Percentiles rank a stretch among this genome's conserved stretches.
Conservation (phyloP, 306 rosid genomes). For the Malus domestica region DNA sequence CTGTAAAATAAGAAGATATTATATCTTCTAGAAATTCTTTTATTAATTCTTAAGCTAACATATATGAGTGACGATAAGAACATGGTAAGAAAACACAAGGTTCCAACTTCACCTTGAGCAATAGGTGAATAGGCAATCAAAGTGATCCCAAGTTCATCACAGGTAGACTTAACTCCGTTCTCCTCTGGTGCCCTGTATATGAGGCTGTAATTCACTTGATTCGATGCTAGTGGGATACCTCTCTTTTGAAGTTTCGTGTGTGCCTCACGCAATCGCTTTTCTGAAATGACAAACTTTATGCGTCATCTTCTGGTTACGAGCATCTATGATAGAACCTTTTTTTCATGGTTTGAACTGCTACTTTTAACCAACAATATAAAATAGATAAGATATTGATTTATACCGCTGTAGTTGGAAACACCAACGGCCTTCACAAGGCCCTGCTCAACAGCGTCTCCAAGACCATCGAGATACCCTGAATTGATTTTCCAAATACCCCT, state of each 20-base stretch:
- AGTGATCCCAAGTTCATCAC: conserved; percentile 90
- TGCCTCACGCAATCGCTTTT: conserved; percentile 69
- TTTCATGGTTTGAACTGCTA: not conserved
- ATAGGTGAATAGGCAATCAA: conserved; percentile 92
- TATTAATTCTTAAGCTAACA: not conserved
- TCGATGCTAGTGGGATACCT: conserved; percentile 88
- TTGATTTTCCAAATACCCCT: conserved; percentile 14
- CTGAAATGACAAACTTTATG: conserved; percentile 23
- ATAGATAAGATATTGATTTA: not conserved
- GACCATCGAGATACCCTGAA: conserved; percentile 85
- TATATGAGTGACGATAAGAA: not conserved
- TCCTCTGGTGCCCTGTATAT: conserved; percentile 76
- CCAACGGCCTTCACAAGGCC: conserved; percentile 98
- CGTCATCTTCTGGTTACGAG: not conserved
- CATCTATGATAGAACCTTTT: too few relatives aligned
- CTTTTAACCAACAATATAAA: not conserved
- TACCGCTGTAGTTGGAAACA: conserved; percentile 88
- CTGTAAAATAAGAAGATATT: not conserved
- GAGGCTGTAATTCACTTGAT: conserved; percentile 95
- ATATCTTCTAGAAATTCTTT: not conserved
- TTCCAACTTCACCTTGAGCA: conserved; percentile 60
- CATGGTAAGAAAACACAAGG: not conserved
- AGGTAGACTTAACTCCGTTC: conserved; percentile 74
- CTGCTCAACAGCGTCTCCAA: conserved; percentile 95
- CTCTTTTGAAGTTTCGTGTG: conserved; percentile 56